Conservation (phyloP, 352 stramenopile genomes). For the Pythium periplocum region DNA sequence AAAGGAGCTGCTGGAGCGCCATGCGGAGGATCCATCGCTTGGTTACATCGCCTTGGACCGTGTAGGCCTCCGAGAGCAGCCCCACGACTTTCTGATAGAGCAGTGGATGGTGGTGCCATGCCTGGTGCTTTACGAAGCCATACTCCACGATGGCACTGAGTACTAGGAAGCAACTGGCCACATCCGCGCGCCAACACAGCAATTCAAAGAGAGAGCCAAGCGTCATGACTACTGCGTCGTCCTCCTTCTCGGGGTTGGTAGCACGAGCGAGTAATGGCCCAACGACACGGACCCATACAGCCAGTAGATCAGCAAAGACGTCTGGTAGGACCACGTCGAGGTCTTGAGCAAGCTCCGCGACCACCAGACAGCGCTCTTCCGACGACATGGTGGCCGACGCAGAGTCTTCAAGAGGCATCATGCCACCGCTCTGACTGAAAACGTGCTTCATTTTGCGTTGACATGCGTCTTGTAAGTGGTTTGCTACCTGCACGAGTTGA, state of each 20-base stretch:
- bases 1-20: conserved; percentile 35
- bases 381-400: no score
- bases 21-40: conserved; percentile 28
- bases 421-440: no score
- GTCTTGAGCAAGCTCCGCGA: no score
- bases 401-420: no score
- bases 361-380: no score
- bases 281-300: no score
- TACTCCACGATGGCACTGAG: conserved; percentile 19
- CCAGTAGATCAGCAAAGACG: no score
- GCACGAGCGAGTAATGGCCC: no score
- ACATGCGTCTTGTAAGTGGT: not conserved
- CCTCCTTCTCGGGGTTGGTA: no score
- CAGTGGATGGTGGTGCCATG: conserved; percentile 16
- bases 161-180: conserved; percentile 20
- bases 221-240: no score
- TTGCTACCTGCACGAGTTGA: no score
- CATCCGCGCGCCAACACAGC: conserved; percentile 21
- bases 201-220: conserved; percentile 10
- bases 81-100: conserved; percentile 22
- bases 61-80: conserved; percentile 18
- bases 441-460: not conserved
- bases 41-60: conserved; percentile 17
- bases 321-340: no score
- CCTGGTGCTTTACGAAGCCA: conserved; percentile 3